Evolutionary conservation across 371 early-diverging fungal genomes (phyloP), one percentile per base, ranked within the genome.

Genomic region (Saksenaea vasiformis): DNA sequence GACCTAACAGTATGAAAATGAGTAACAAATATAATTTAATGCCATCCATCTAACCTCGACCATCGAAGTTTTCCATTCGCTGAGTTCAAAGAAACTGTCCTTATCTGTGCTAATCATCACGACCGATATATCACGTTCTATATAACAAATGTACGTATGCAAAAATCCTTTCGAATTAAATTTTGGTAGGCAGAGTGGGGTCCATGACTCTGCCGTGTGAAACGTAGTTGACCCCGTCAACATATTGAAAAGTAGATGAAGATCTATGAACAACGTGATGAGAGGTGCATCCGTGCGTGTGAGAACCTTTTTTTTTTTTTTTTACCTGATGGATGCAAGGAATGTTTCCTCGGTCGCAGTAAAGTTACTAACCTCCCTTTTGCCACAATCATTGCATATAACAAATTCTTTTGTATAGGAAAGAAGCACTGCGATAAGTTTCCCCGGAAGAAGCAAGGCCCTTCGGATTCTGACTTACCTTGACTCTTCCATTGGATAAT

Each of bases 171-270:
- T 84, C 56, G 86, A 82, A 73, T 97, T 95, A 77, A 95, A 93
- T 58, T 87, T 90, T 28, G 98, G 97, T 22, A 96, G 84, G 67
- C 98, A 98, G n/a, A 98, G 82, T 15, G 98, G 98, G 2, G 91
- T 92, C 96, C 97, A 98, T 11, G 90, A 88, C 71, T 96, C 96
- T 13, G 82, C 89, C 53, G 91, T 85, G 24, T 84, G 79, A 58
- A 91, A 89, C 4, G 91, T 87, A 0, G 90, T 86, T 3, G 90
- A 90, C 1, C 91, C 89, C 1, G 86, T 83, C 15, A 94, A 74
- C 85, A 95, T 86, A 62, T 94, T 95, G 62, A 92, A 90, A 5
- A 96, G 72, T 34, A 96, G 73, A 63, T 92, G 93, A 14, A 95
- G 74, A 70, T 97, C 97, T 84, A 67, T 5, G 26, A 17, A 10